These are phyloP conservation scores for Hypomyces rosellus DNA, from an alignment of 2,329 filamentous ascomycete species.

Conservation along the genomic window DNA sequence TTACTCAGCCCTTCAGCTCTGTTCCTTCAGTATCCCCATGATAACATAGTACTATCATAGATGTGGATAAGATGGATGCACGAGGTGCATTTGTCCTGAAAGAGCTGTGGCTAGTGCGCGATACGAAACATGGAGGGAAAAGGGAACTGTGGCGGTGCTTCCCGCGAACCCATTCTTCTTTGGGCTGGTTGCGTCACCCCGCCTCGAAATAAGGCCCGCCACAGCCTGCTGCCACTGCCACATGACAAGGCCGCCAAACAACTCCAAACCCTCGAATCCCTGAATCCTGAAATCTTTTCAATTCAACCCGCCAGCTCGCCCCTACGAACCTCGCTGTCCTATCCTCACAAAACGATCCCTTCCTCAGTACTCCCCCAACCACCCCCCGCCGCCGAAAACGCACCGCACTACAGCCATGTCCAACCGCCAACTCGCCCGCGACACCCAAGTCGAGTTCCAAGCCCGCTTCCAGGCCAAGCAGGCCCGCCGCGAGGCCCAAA, in stretches of 20 bases:
- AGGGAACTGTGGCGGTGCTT: constrained; percentile 6
- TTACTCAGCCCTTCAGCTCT: no score
- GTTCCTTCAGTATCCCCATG: no score
- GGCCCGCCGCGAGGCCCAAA: constrained; percentile 53
- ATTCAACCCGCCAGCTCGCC: background rate
- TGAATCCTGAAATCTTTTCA: background rate
- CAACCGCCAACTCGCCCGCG: constrained; percentile 52
- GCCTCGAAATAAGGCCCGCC: background rate
- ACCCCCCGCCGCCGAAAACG: background rate
- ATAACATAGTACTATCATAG: no score
- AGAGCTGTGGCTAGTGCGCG: constrained; percentile 6
- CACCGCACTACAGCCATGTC: constrained; percentile 38
- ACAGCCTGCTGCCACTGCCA: constrained; percentile 1
- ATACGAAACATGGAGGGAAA: background rate
- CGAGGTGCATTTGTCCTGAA: background rate
- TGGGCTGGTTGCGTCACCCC: constrained; percentile 12
- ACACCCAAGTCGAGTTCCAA: constrained; percentile 59
- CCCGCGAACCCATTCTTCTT: background rate
- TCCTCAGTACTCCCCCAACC: background rate
- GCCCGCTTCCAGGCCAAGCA: constrained; percentile 59
- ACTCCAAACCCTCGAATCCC: constrained; percentile 1
- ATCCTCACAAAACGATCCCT: background rate
- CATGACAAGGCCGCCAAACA: background rate
- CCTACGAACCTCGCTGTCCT: background rate
- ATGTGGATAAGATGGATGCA: no score